phyloP scores from a whole-genome alignment of 176 grass and related monocot genomes.

The Metroxylon sagu region DNA sequence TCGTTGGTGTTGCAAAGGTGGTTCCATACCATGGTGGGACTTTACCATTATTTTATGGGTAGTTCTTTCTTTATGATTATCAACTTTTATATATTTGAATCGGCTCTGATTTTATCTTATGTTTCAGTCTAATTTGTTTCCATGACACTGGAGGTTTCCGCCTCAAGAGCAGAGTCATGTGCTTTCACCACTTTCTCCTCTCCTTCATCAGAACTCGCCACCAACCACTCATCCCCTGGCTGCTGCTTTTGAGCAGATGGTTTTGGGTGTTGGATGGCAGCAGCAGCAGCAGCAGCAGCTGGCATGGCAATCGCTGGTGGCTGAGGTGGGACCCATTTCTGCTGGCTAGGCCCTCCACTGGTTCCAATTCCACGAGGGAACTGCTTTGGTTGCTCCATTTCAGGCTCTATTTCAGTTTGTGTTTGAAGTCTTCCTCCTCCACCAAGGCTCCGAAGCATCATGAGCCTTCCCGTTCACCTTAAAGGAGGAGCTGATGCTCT shows the following conservation, averaged over 20 bases:
- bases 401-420: conserved; percentile 18
- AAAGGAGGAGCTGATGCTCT: conserved; percentile 17
- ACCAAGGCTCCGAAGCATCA: conserved; percentile 23
- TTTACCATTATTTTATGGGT: too few species aligned
- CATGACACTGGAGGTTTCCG: not conserved
- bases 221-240: conserved; percentile 4
- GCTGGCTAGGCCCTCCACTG: conserved; percentile 30
- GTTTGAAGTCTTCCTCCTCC: conserved; percentile 25
- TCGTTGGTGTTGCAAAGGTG: too few species aligned
- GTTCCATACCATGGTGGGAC: too few species aligned
- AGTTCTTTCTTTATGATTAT: too few species aligned
- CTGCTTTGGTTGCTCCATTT: conserved; percentile 30
- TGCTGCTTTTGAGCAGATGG: conserved; percentile 25
- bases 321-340: conserved; percentile 62
- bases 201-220: conserved; percentile 10
- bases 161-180: conserved; percentile 16
- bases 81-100: too few species aligned
- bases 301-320: conserved; percentile 40
- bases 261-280: conserved; percentile 60
- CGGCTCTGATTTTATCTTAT: too few species aligned
- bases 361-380: conserved; percentile 7
- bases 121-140: too few species aligned
- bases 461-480: conserved; percentile 17
- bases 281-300: conserved; percentile 28
- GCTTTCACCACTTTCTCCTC: conserved; percentile 1